Conservation (phyloP, 257 asterid genomes). For the Fraxinus quadrangulata region DNA sequence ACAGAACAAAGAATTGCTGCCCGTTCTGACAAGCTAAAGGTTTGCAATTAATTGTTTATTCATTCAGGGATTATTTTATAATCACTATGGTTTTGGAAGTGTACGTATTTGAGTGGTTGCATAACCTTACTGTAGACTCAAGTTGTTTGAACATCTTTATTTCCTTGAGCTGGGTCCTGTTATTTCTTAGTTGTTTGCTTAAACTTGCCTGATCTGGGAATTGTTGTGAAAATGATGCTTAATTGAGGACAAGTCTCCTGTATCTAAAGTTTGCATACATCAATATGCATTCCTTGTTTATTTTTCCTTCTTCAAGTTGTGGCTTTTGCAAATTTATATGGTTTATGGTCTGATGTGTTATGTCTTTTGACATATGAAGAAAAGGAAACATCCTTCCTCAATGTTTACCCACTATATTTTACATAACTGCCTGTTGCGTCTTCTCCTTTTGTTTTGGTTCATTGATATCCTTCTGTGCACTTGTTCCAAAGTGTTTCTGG, state of each 20-base stretch:
- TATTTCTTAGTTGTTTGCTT: neutral
- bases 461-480: neutral
- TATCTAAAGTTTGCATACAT: neutral
- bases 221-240: neutral
- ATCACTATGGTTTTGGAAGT: constrained; percentile 14
- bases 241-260: neutral
- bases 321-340: neutral
- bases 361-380: neutral
- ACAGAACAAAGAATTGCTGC: constrained; percentile 75
- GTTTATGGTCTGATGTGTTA: neutral
- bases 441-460: neutral
- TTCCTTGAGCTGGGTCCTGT: constrained; percentile 9
- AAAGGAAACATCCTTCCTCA: neutral
- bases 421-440: neutral
- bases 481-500: neutral
- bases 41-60: constrained; percentile 31
- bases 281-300: neutral
- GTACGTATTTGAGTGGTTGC: constrained; percentile 15
- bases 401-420: neutral
- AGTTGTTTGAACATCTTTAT: constrained; percentile 1
- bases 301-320: neutral
- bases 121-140: neutral
- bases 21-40: constrained; percentile 79
- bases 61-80: constrained; percentile 9
- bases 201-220: neutral